Conservation (phyloP, 1,284 basidiomycete genomes). For the Fomitopsis schrenkii region DNA sequence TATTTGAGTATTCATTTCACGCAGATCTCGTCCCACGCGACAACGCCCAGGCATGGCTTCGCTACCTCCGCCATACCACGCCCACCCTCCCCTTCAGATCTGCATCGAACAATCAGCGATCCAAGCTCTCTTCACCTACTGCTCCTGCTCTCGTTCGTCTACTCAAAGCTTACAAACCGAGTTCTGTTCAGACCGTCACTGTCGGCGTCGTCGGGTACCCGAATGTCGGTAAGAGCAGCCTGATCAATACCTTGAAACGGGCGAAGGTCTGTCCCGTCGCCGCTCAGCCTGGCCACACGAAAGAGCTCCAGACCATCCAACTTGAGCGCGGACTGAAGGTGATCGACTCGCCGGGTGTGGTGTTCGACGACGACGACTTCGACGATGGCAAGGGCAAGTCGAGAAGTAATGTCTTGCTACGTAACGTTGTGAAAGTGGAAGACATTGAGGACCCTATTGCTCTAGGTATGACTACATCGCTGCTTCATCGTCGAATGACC, state of each 20-base stretch:
- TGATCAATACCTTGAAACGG: conserved; percentile 94
- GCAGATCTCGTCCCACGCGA: conserved; percentile 86
- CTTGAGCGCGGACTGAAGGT: conserved; percentile 92
- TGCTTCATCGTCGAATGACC: conserved; percentile 52
- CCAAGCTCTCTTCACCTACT: conserved; percentile 72
- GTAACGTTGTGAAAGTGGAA: conserved; percentile 93
- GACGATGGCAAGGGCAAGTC: conserved; percentile 47
- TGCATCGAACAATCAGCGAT: conserved; percentile 76
- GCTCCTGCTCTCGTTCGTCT: conserved; percentile 83
- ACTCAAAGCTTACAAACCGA: conserved; percentile 88
- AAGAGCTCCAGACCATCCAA: conserved; percentile 90
- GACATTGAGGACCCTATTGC: conserved; percentile 88
- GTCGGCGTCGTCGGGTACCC: conserved; percentile 96
- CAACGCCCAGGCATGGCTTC: conserved; percentile 90
- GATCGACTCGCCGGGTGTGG: conserved; percentile 95
- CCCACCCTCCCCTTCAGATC: conserved; percentile 95
- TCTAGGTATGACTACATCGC: conserved; percentile 54
- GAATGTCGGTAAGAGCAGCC: conserved; percentile 94
- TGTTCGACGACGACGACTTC: conserved; percentile 74
- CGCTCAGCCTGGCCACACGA: conserved; percentile 92
- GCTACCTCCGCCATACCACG: conserved; percentile 85
- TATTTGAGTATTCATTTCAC: background rate
- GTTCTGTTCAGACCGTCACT: conserved; percentile 69
- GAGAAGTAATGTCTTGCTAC: conserved; percentile 72
- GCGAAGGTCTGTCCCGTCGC: conserved; percentile 91